Conservation (phyloP, 2,329 filamentous ascomycete species). For the Myriangium duriaei region DNA sequence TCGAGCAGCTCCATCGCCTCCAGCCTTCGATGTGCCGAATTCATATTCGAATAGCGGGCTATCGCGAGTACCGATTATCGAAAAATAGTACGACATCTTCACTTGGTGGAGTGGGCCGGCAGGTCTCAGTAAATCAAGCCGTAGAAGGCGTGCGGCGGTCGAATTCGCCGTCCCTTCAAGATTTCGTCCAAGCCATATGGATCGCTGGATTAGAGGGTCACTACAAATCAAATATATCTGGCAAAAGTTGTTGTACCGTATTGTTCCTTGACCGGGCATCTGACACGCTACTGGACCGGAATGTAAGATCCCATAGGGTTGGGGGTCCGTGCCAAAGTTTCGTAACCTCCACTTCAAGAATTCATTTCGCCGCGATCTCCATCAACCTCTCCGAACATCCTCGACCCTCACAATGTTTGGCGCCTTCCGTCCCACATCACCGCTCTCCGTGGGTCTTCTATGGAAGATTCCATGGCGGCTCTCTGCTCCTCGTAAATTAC, state of each 20-base stretch:
- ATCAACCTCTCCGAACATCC: background rate
- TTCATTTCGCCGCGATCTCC: background rate
- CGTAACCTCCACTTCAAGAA: constrained; percentile 6
- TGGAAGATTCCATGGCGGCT: constrained; percentile 98
- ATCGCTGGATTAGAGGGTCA: no score
- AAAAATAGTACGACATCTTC: constrained; percentile 94
- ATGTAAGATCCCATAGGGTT: no score
- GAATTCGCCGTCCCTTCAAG: background rate
- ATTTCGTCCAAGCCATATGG: background rate
- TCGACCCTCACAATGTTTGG: constrained; percentile 55
- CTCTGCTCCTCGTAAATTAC: constrained; percentile 78
- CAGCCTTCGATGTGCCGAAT: constrained; percentile 91
- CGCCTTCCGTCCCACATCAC: constrained; percentile 65
- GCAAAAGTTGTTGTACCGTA: no score
- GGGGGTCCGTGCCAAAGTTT: background rate
- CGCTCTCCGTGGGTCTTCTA: constrained; percentile 67
- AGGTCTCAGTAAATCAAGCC: background rate
- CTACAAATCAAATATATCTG: no score
- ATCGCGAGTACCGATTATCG: constrained; percentile 88
- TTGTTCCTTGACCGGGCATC: no score
- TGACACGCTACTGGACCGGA: no score
- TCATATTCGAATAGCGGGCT: constrained; percentile 94
- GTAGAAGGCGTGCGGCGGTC: background rate
- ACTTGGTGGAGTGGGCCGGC: no score
- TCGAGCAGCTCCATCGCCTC: constrained; percentile 81